Base-by-base conservation (phyloP, 192 early-diverging fungal species). In the Allomyces macrogynus region DNA sequence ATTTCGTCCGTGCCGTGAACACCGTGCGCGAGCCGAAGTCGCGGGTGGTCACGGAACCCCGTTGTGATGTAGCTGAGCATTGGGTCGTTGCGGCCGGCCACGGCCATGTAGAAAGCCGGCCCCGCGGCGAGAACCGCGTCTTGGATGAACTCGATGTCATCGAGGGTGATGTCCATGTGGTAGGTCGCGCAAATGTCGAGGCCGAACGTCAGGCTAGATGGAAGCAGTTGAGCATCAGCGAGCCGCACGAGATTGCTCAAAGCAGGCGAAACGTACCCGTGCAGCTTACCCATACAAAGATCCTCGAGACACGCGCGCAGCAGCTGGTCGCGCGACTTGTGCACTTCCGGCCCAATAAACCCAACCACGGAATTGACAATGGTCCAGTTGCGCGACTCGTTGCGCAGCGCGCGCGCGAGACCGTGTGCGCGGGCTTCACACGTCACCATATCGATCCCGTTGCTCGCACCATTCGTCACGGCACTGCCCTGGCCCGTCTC, bases 291-390 rank as follows among this genome's bases (percentile, higher is more conserved):
- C 62, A 32, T 32, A 18, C 62, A 62, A 1, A 62, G 27, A 14
- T 62, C 62, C 27, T 62, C 62, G 27, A 62, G 62, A 22, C 62
- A 62, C 5, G 62, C 62, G 62, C 62, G 62, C 24, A 62, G 62
- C 24, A 62, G 62, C 62, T 62, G 62, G 20, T 24, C 20, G 12
- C 18, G 27, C 18, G 62, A 26, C 24, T 32, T 24, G 62, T n/a
- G 22, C 18, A 62, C 62, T 8, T 62, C 62, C 18, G 62, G 62
- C 62, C 62, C 62, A 32, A 62, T 62, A 18, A 62, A 62, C 62
- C 62, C 62, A 0, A 32, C 62, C 2, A 62, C 62, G 2, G 62
- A n/a, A 11, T 62, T 62, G 24, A 62, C 23, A 8, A 62, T 62
- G 2, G 4, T 9, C 62, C 62, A 62, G 4, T 62, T 16, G 24